Percentiles rank a stretch among this genome's conserved stretches.
Evolutionary conservation across 2,329 filamentous ascomycete genomes (phyloP).

Genomic region (Colletotrichum tabaci): DNA sequence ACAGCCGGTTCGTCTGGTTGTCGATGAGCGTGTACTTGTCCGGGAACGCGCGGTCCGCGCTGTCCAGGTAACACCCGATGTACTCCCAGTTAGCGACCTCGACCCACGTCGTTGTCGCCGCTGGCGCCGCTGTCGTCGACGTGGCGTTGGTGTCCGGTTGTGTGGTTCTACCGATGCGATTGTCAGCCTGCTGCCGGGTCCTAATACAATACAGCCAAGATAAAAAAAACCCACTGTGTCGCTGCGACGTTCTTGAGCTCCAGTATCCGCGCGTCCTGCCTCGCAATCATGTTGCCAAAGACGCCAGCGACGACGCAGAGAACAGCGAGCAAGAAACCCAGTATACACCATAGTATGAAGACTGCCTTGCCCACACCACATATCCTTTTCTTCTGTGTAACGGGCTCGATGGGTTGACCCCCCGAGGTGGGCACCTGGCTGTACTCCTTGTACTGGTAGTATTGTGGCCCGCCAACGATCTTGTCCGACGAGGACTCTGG

Average conservation of each 20-base stretch:
- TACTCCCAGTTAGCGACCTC: conserved; percentile 23
- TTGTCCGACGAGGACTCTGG: conserved; percentile 12
- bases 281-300: conserved; percentile 23
- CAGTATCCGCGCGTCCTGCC: conserved; percentile 20
- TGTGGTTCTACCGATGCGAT: neutral
- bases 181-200: neutral
- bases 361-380: conserved; percentile 10
- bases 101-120: conserved; percentile 28
- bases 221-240: neutral
- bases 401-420: neutral
- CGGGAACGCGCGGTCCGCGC: conserved; percentile 28
- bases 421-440: neutral
- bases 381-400: conserved; percentile 8
- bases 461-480: neutral
- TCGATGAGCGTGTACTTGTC: conserved; percentile 4
- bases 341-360: conserved; percentile 22
- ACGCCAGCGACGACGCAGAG: conserved; percentile 13
- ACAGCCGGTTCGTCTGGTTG: conserved; percentile 12
- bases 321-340: conserved; percentile 13
- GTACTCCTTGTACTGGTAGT: conserved; percentile 16
- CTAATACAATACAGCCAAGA: accelerated
- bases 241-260: conserved; percentile 5
- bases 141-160: conserved; percentile 11
- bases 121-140: conserved; percentile 1
- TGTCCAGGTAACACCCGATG: conserved; percentile 24